Percentiles rank a stretch among this genome's conserved stretches.
These are phyloP conservation scores for Hypholoma sublateritium DNA, from an alignment of 768 basidiomycete species.

Conservation along the genomic window DNA sequence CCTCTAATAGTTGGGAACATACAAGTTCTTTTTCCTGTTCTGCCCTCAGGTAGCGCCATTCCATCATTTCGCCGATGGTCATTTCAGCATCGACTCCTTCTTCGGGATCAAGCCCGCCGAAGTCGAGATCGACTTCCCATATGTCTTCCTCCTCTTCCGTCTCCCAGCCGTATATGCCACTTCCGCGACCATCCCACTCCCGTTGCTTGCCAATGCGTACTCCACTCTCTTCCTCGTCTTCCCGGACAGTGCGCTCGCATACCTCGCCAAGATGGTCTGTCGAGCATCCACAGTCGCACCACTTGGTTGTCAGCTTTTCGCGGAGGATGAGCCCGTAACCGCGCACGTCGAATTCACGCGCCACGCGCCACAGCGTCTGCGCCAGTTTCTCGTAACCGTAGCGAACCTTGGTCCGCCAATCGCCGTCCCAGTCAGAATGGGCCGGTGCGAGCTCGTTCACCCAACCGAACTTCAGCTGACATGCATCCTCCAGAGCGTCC, in stretches of 20 bases:
- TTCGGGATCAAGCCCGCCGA: constrained; percentile 52
- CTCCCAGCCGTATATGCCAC: constrained; percentile 72
- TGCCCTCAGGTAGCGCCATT: constrained; percentile 68
- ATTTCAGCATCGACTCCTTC: constrained; percentile 51
- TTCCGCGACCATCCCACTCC: constrained; percentile 79
- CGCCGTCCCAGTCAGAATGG: constrained; percentile 46
- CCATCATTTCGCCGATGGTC: constrained; percentile 75
- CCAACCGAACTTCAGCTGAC: constrained; percentile 51
- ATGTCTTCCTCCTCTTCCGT: constrained; percentile 76
- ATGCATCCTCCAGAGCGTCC: constrained; percentile 64
- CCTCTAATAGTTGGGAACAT: constrained; percentile 11
- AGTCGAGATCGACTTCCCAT: constrained; percentile 73
- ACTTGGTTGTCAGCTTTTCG: constrained; percentile 72
- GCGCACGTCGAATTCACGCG: constrained; percentile 68
- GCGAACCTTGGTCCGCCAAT: constrained; percentile 61
- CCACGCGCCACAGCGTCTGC: constrained; percentile 69
- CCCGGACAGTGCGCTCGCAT: constrained; percentile 69
- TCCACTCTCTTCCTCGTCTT: constrained; percentile 63
- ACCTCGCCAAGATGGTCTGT: constrained; percentile 79
- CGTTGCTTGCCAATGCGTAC: constrained; percentile 63
- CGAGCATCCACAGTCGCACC: constrained; percentile 82
- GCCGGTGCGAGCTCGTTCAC: constrained; percentile 32
- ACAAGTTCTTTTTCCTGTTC: constrained; percentile 74
- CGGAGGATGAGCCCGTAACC: constrained; percentile 70
- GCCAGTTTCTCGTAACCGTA: constrained; percentile 64